Conservation (phyloP, 202 grass and related monocot species). For the Setaria viridis region DNA sequence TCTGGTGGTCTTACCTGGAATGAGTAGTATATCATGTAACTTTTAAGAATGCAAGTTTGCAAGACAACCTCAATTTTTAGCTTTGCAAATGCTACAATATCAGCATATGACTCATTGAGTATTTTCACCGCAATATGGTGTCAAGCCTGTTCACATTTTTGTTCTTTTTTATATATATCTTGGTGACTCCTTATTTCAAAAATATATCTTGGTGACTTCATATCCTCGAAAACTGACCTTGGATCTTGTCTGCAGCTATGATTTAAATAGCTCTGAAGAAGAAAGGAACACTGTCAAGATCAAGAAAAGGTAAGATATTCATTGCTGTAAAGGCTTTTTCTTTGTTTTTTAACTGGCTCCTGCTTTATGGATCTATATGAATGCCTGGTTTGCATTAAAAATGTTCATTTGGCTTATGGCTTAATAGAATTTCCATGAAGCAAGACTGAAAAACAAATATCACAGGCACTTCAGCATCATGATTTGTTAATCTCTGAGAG, state of each 20-base stretch:
- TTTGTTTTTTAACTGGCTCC: neutral
- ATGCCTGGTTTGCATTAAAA: constrained; percentile 2
- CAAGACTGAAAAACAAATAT: constrained; percentile 3
- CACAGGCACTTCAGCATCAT: constrained; percentile 20
- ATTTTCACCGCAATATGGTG: neutral
- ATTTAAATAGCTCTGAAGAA: constrained; percentile 73
- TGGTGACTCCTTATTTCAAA: neutral
- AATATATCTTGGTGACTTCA: neutral
- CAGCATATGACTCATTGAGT: neutral
- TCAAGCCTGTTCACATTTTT: constrained; percentile 18
- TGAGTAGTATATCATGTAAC: neutral
- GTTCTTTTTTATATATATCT: neutral
- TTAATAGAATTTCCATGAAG: constrained; percentile 6
- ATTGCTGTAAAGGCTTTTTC: neutral
- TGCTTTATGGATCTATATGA: constrained; percentile 18
- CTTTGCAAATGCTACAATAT: constrained; percentile 20
- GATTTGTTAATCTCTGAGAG: constrained; percentile 14
- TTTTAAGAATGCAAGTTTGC: constrained; percentile 19
- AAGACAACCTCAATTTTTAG: constrained; percentile 7
- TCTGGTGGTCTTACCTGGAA: constrained; percentile 21
- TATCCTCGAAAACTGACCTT: constrained; percentile 35
- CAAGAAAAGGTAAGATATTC: constrained; percentile 77
- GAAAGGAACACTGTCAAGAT: constrained; percentile 70
- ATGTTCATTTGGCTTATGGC: constrained; percentile 4
- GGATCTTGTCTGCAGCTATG: constrained; percentile 69